Conservation (phyloP, 176 grass and related monocot genomes). For the Stipa capillata region DNA sequence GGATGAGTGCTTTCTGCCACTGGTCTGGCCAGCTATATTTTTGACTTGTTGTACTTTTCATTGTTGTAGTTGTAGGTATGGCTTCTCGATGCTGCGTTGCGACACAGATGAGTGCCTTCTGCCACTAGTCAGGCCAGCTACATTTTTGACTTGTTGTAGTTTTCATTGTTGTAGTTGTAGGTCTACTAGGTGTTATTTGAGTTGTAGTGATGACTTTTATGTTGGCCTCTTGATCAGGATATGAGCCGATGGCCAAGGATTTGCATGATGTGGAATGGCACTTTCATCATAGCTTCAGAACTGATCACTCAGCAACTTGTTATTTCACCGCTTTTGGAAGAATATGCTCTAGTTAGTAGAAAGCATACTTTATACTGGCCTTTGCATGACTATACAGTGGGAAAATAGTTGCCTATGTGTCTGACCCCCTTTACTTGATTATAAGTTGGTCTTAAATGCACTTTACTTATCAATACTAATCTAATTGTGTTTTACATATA, state of each 20-base stretch:
- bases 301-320: slow-evolving; percentile 16
- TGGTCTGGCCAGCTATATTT: slow-evolving; percentile 28
- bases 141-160: too few species aligned
- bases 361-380: not conserved
- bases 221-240: slow-evolving; percentile 51
- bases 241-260: slow-evolving; percentile 76
- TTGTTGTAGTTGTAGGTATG: too few species aligned
- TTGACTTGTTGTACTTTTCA: slow-evolving; percentile 4
- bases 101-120: too few species aligned
- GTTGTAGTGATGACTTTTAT: slow-evolving; percentile 7
- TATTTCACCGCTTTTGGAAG: not conserved
- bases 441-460: slow-evolving; percentile 28
- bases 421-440: not conserved
- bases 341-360: not conserved
- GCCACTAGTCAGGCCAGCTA: too few species aligned
- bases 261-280: slow-evolving; percentile 75
- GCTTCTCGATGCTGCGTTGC: too few species aligned
- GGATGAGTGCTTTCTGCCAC: slow-evolving; percentile 70
- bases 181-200: not conserved
- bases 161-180: too few species aligned
- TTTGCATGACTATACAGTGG: not conserved
- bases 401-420: not conserved
- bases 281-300: slow-evolving; percentile 86
- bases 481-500: too few species aligned
- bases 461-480: too few species aligned